Percentiles rank a stretch among this genome's conserved stretches.
These are phyloP conservation scores for Fraxinus quadrangulata DNA, from an alignment of 257 asterid genomes.

Conservation along the genomic window DNA sequence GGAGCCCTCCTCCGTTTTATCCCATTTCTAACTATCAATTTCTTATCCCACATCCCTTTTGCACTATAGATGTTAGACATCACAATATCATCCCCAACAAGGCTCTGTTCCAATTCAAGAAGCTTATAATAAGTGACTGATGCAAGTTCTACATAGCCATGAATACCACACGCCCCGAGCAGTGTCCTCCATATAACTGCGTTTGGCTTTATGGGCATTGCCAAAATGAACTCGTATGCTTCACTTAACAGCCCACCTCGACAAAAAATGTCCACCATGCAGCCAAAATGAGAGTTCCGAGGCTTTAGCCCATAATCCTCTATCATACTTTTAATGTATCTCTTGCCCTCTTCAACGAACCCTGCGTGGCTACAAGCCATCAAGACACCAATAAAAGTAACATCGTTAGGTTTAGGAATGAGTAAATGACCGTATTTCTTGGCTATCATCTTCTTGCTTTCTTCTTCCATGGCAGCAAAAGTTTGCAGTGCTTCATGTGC, in stretches of 20 bases:
- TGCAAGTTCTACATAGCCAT: constrained; percentile 26
- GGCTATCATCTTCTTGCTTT: constrained; percentile 1
- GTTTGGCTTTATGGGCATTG: constrained; percentile 30
- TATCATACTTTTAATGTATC: constrained; percentile 26
- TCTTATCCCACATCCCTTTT: constrained; percentile 39
- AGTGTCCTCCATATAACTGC: constrained; percentile 38
- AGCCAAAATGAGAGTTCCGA: constrained; percentile 31
- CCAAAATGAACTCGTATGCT: constrained; percentile 32
- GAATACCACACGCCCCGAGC: constrained; percentile 27
- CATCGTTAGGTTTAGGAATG: constrained; percentile 22
- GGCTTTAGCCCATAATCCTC: constrained; percentile 31
- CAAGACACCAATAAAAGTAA: constrained; percentile 30
- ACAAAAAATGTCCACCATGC: constrained; percentile 37
- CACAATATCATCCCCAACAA: constrained; percentile 30
- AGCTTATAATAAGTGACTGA: constrained; percentile 21
- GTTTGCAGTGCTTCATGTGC: constrained; percentile 30
- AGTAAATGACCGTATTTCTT: background rate
- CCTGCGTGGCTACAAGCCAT: constrained; percentile 38
- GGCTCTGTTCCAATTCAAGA: constrained; percentile 3
- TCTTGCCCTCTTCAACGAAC: constrained; percentile 32
- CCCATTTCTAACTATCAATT: constrained; percentile 24
- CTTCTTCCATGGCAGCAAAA: constrained; percentile 30
- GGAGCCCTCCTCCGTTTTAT: constrained; percentile 30
- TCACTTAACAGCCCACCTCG: constrained; percentile 35
- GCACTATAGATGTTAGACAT: constrained; percentile 34